phyloP scores from a whole-genome alignment of 106 monocot genomes.

The Chionographis japonica region DNA sequence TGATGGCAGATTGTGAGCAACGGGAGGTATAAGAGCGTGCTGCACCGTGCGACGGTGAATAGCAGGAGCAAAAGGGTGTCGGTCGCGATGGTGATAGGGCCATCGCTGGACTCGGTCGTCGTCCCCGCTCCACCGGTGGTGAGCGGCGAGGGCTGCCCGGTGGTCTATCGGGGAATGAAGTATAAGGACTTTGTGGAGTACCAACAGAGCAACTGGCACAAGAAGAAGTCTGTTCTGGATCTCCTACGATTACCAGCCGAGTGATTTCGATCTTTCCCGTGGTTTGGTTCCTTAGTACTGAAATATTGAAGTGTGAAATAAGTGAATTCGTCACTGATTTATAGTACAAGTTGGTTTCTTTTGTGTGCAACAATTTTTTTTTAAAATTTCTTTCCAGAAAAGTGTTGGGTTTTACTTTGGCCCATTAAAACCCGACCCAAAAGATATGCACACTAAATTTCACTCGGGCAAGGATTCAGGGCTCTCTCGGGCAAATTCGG shows the following conservation, averaged over 20 bases:
- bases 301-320: too few relatives aligned
- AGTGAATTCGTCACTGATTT: too few relatives aligned
- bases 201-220: slow-evolving; percentile 46
- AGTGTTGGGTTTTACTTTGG: too few relatives aligned
- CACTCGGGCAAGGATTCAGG: too few relatives aligned
- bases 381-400: too few relatives aligned
- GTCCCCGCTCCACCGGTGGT: slow-evolving; percentile 32
- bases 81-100: slow-evolving; percentile 25
- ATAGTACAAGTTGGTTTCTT: too few relatives aligned
- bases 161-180: slow-evolving; percentile 33
- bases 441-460: too few relatives aligned
- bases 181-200: slow-evolving; percentile 47
- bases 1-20: slow-evolving; percentile 76
- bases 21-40: slow-evolving; percentile 59
- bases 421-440: too few relatives aligned
- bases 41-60: slow-evolving; percentile 51
- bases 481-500: too few relatives aligned
- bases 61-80: slow-evolving; percentile 38
- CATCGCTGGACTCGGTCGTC: slow-evolving; percentile 42
- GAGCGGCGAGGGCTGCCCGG: neutral
- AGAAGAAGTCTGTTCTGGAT: slow-evolving; percentile 47
- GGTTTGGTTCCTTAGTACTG: too few relatives aligned
- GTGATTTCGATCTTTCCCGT: too few relatives aligned
- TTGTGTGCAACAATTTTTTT: too few relatives aligned
- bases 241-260: neutral